Conservation (phyloP, 1,139 yeast genomes). For the Taiozyma sp. region DNA sequence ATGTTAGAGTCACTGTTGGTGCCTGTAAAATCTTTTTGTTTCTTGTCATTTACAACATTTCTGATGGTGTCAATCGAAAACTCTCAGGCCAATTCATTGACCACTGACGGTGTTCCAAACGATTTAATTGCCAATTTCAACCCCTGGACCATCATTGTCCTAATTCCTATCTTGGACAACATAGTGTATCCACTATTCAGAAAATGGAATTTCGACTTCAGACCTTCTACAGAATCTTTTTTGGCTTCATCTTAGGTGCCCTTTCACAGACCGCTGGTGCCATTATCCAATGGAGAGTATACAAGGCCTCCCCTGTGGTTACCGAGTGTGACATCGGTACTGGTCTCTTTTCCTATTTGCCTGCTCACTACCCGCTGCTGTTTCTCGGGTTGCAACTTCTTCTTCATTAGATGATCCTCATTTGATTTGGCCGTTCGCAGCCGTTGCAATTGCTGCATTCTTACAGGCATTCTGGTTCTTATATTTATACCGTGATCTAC, state of each 20-base stretch:
- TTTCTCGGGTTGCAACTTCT: slow-evolving; percentile 49
- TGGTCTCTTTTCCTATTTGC: slow-evolving; percentile 50
- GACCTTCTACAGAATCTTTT: slow-evolving; percentile 66
- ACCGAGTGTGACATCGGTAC: slow-evolving; percentile 41
- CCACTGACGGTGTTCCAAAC: slow-evolving; percentile 63
- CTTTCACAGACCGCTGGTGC: slow-evolving; percentile 77
- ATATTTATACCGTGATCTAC: slow-evolving; percentile 46
- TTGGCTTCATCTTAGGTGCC: slow-evolving; percentile 71
- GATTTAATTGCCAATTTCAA: slow-evolving; percentile 65
- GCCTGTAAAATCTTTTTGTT: slow-evolving; percentile 59
- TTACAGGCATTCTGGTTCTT: slow-evolving; percentile 39
- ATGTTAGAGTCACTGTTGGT: slow-evolving; percentile 49
- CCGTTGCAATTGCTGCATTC: slow-evolving; percentile 41
- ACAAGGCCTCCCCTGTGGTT: slow-evolving; percentile 66
- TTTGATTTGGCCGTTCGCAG: slow-evolving; percentile 51
- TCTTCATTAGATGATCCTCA: slow-evolving; percentile 51
- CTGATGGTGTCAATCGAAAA: slow-evolving; percentile 54
- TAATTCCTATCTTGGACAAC: slow-evolving; percentile 60
- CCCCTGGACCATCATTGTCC: slow-evolving; percentile 57
- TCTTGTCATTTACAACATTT: slow-evolving; percentile 55
- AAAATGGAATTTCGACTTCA: slow-evolving; percentile 49
- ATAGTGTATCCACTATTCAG: slow-evolving; percentile 57
- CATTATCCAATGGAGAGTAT: slow-evolving; percentile 69
- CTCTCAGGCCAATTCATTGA: slow-evolving; percentile 63
- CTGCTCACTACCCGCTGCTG: slow-evolving; percentile 54